Evolutionary conservation across 2,329 filamentous ascomycete genomes (phyloP), one percentile per base, ranked within the genome.

Genomic region (Dryadomyces sulphureus): DNA sequence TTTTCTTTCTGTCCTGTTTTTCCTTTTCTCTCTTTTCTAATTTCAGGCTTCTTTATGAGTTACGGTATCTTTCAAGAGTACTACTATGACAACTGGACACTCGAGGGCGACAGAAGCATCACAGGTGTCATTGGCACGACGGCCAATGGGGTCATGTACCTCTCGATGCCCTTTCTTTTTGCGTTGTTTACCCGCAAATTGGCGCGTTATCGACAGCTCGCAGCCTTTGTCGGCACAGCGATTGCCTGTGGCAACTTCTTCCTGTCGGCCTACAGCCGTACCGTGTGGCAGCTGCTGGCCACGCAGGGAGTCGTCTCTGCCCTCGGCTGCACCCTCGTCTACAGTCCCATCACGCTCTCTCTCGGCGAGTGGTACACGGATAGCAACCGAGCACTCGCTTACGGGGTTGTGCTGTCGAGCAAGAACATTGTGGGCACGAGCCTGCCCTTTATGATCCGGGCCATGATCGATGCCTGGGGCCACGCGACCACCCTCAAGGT

Each of bases 101-200:
- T 39, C 24, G 14, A 30, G 3, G 41, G 40, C 24, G 22, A 32
- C 40, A 32, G 16, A 3, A 42, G 32, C 40, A 14, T 20, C 5
- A 47, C 45, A 2, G 41, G 45, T 22, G 35, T 47, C 25, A 44
- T 47, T 21, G 45, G 45, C 16, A 47, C 45, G 8, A 47, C 41
- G 16, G 24, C 45, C 41, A 47, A 47, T 24, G 45, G 41, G 12
- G 45, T 47, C 41, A 43, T 47, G 41, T 47, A 47, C 41, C 19
- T 47, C 8, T 17, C 45, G 17, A 47, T 47, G 45, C 45, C 45
- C 17, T 34, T 43, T 12, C 36, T 47, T 8, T 47, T 47, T 47
- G 45, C 35, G 14, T 19, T 34, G 19, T 43, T 47, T 8, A 25
- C 45, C 4, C 45, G 41, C 1, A 19, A 27, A 3, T 47, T 41